Percentiles rank a stretch among this genome's conserved stretches.
These are phyloP conservation scores for Cucurbita argyrosperma DNA, from an alignment of 306 rosid genomes.

Conservation along the genomic window DNA sequence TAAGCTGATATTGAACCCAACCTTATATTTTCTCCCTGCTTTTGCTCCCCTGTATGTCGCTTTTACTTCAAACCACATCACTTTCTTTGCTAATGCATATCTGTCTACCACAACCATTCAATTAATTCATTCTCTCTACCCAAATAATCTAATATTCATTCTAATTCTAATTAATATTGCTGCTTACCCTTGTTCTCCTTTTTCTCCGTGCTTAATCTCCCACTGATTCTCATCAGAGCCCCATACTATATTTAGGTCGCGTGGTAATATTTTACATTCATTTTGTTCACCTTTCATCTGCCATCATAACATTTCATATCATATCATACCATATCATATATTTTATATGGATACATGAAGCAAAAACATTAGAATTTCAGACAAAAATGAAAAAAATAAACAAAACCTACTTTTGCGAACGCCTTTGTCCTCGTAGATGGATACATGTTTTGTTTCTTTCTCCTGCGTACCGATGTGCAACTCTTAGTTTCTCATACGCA, in stretches of 20 bases:
- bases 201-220: background rate
- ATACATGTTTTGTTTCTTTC: background rate
- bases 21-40: background rate
- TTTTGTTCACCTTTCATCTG: background rate
- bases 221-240: background rate
- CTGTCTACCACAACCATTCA: background rate
- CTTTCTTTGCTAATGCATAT: background rate
- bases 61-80: conserved; percentile 4
- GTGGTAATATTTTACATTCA: background rate
- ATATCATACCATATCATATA: background rate
- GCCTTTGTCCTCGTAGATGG: too few relatives aligned
- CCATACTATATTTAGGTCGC: background rate
- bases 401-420: background rate
- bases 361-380: background rate
- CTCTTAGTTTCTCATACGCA: background rate
- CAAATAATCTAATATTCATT: background rate
- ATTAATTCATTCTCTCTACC: background rate
- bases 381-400: too few relatives aligned
- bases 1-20: background rate
- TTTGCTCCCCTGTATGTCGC: background rate
- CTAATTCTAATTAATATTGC: background rate
- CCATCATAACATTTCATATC: background rate
- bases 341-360: background rate
- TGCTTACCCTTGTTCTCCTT: background rate
- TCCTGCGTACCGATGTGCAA: background rate